Conservation (phyloP, 345 rosid species). For the Brassica rapa region DNA sequence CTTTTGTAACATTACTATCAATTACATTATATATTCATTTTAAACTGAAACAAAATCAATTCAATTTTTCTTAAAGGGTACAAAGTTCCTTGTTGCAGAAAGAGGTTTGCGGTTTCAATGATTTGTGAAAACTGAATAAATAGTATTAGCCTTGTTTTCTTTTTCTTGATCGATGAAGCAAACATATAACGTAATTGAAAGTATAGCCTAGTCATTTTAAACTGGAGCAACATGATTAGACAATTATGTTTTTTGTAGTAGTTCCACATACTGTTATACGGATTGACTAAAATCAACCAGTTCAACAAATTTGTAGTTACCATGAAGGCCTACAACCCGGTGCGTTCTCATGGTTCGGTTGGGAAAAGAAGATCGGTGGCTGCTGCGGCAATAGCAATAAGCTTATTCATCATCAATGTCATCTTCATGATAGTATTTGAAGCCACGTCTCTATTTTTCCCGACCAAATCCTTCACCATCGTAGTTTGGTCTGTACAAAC, state of each 20-base stretch:
- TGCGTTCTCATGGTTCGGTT: neutral
- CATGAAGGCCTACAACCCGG: neutral
- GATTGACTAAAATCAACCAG: neutral
- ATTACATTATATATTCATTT: no score
- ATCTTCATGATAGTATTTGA: neutral
- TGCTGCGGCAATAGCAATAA: constrained; percentile 12
- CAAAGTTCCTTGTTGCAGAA: no score
- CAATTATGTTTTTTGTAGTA: neutral
- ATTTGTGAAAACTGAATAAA: no score
- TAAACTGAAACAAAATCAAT: no score
- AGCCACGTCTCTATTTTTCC: constrained; percentile 8
- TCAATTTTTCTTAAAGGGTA: no score
- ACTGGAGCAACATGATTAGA: no score
- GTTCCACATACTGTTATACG: neutral
- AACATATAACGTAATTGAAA: no score
- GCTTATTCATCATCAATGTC: constrained; percentile 21
- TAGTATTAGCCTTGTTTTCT: no score
- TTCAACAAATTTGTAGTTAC: neutral
- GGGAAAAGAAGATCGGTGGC: neutral
- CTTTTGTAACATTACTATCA: neutral
- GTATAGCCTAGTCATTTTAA: no score
- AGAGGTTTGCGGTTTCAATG: no score
- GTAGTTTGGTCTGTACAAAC: constrained; percentile 2
- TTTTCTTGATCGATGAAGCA: no score
- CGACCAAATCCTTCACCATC: neutral